phyloP scores from a whole-genome alignment of 2,329 filamentous ascomycete genomes.

The Dactylonectria macrodidyma region DNA sequence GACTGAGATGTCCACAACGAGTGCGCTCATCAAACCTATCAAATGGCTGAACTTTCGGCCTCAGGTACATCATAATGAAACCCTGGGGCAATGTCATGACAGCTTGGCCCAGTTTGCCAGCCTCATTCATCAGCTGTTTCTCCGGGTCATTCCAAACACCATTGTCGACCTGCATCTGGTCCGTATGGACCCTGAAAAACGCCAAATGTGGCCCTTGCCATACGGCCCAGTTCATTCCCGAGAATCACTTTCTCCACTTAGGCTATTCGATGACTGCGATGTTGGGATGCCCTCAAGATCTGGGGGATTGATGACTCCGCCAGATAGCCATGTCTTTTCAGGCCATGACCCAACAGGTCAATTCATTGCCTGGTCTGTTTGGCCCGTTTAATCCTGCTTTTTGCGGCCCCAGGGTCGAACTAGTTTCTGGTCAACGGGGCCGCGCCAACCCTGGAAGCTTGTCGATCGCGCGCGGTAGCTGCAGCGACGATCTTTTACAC shows the following conservation, averaged over 20 bases:
- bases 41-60: not conserved
- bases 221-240: not conserved
- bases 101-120: not conserved
- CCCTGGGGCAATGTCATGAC: not conserved
- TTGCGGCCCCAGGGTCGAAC: not conserved
- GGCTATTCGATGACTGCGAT: not conserved
- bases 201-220: not conserved
- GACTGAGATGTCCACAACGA: not conserved
- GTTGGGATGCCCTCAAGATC: not conserved
- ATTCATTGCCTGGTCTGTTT: not conserved
- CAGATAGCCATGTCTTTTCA: too few species aligned
- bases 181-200: not conserved
- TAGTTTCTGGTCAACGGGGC: conserved; percentile 9
- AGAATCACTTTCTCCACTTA: not conserved
- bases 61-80: not conserved
- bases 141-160: not conserved
- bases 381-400: conserved; percentile 28
- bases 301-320: conserved; percentile 4
- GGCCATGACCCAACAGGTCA: not conserved
- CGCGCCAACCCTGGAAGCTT: conserved; percentile 27
- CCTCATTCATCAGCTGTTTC: too few species aligned
- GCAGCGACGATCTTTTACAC: conserved; percentile 23
- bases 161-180: not conserved
- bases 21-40: not conserved
- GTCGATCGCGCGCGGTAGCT: conserved; percentile 13